phyloP scores from a whole-genome alignment of 2,329 filamentous ascomycete species.

The Trichoderma sp. region DNA sequence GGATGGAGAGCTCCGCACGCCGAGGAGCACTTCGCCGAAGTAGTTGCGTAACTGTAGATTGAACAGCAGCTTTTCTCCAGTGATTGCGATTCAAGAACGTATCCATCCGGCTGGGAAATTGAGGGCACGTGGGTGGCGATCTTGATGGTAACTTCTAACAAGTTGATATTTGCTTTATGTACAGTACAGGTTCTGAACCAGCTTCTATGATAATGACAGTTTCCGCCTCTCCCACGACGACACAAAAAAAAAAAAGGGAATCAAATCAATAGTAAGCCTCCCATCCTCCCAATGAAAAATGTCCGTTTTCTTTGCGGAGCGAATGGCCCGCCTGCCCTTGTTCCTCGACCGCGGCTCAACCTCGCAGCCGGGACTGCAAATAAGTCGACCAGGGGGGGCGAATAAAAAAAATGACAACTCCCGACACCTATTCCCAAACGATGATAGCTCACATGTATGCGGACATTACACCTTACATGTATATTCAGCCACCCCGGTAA shows the following conservation, averaged over 20 bases:
- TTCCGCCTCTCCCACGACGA: neutral
- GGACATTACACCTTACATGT: conserved; percentile 9
- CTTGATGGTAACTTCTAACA: neutral
- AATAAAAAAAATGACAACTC: conserved; percentile 11
- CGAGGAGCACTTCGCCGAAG: conserved; percentile 5
- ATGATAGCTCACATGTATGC: conserved; percentile 12
- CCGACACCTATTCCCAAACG: conserved; percentile 11
- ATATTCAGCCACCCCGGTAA: neutral
- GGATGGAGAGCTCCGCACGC: neutral
- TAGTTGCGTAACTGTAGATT: neutral
- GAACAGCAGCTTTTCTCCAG: neutral
- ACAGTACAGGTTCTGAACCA: neutral
- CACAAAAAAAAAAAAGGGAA: neutral
- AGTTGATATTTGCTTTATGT: neutral
- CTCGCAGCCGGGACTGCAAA: neutral
- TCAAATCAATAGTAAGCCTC: neutral
- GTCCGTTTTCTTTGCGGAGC: neutral
- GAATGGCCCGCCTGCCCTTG: neutral
- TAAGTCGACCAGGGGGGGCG: neutral
- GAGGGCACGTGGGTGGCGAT: neutral
- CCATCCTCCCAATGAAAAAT: neutral
- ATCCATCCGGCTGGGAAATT: neutral
- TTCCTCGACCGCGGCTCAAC: neutral
- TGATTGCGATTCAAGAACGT: neutral
- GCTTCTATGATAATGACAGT: neutral